phyloP scores from a whole-genome alignment of 2,329 filamentous ascomycete species.

The Helicocarpus griseus region DNA sequence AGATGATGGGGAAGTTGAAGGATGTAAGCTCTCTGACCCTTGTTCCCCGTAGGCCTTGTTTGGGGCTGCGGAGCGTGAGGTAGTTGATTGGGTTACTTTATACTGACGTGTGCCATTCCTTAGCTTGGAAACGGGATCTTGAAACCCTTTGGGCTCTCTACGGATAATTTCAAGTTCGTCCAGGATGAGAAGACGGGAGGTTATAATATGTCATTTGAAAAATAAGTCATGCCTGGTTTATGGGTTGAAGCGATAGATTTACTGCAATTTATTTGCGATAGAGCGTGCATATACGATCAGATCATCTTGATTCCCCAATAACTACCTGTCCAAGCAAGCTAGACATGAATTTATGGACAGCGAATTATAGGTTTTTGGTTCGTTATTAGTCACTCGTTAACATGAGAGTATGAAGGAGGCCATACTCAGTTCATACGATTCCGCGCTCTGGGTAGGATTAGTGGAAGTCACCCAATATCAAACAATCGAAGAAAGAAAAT shows the following conservation, averaged over 20 bases:
- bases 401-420: too few relatives aligned
- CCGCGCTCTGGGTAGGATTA: too few relatives aligned
- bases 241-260: not conserved
- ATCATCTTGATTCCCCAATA: not conserved
- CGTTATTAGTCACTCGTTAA: too few relatives aligned
- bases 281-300: not conserved
- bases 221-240: slow-evolving; percentile 2
- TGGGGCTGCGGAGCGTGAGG: too few relatives aligned
- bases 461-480: too few relatives aligned
- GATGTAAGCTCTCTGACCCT: slow-evolving; percentile 42
- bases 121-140: slow-evolving; percentile 81
- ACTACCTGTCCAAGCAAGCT: too few relatives aligned
- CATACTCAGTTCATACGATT: too few relatives aligned
- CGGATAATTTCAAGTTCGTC: slow-evolving; percentile 87
- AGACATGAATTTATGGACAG: too few relatives aligned
- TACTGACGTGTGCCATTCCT: slow-evolving; percentile 9
- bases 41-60: not conserved
- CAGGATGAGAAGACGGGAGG: slow-evolving; percentile 84
- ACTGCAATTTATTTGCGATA: not conserved
- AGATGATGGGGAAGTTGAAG: slow-evolving; percentile 98
- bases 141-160: slow-evolving; percentile 87
- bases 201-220: slow-evolving; percentile 81
- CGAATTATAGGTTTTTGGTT: too few relatives aligned
- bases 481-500: not conserved
- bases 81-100: not conserved